Percentiles rank a stretch among this genome's conserved stretches.
phyloP scores from a whole-genome alignment of 2,329 filamentous ascomycete species.

The Thielaviopsis musarum region DNA sequence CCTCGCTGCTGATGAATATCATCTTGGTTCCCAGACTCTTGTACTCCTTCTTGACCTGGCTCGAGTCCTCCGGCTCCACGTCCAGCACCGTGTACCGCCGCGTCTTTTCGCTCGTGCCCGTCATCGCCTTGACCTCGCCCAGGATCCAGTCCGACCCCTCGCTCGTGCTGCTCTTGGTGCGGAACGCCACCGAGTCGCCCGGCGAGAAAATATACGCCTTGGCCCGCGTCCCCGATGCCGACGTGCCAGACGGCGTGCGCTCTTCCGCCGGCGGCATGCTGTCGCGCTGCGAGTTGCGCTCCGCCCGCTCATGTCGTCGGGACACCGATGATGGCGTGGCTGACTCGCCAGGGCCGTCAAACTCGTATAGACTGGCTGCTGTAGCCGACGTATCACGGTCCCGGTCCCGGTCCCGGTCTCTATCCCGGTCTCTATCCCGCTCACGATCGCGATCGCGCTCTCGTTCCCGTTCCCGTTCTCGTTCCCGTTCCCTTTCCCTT shows the following conservation, averaged over 20 bases:
- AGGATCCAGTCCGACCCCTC: conserved; percentile 50
- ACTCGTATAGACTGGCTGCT: conserved; percentile 23
- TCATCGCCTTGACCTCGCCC: conserved; percentile 58
- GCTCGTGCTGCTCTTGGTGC: conserved; percentile 35
- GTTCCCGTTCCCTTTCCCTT: not conserved
- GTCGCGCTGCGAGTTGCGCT: conserved; percentile 21
- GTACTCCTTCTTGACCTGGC: conserved; percentile 49
- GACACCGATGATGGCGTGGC: conserved; percentile 22
- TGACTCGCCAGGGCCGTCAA: conserved; percentile 28
- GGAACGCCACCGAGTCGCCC: conserved; percentile 51
- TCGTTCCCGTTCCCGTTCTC: not conserved
- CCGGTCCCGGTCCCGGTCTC: conserved; percentile 13
- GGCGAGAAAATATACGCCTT: conserved; percentile 39
- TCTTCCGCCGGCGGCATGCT: conserved; percentile 28
- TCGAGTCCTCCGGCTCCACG: conserved; percentile 52
- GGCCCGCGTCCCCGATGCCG: conserved; percentile 19
- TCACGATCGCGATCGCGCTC: conserved; percentile 14
- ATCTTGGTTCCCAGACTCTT: conserved; percentile 57
- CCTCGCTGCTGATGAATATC: conserved; percentile 52
- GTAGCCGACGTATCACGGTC: not conserved
- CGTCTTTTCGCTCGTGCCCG: conserved; percentile 54
- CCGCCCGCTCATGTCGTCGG: conserved; percentile 19
- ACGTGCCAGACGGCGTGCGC: conserved; percentile 30
- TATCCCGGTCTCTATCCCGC: conserved; percentile 15
- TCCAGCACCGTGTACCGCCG: conserved; percentile 67